These are phyloP conservation scores for Diaporthe destruens DNA, from an alignment of 2,329 filamentous ascomycete genomes.

Conservation along the genomic window DNA sequence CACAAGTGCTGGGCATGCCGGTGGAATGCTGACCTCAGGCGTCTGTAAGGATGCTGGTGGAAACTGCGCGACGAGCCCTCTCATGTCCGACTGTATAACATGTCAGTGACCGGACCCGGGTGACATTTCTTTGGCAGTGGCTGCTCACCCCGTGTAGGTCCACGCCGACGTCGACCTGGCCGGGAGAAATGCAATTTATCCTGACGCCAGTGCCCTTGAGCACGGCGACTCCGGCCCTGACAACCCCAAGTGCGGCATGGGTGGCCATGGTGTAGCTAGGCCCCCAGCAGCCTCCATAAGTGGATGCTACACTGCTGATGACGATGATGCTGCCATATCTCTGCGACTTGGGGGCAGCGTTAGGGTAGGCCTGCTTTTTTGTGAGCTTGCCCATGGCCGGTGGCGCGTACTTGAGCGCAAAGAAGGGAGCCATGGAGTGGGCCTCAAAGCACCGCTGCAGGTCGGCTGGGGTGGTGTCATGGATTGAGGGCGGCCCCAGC, in stretches of 20 bases:
- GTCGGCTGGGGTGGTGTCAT: conserved; percentile 66
- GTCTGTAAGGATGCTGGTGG: conserved; percentile 67
- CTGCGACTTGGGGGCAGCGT: conserved; percentile 70
- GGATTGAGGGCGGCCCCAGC: conserved; percentile 68
- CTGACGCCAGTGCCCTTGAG: conserved; percentile 70
- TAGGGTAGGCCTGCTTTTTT: conserved; percentile 66
- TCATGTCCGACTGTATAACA: conserved; percentile 57
- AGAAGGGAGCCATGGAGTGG: conserved; percentile 73
- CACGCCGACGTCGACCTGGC: conserved; percentile 56
- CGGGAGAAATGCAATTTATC: conserved; percentile 65
- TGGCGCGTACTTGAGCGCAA: conserved; percentile 73
- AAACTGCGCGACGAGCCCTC: conserved; percentile 65
- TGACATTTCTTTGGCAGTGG: background rate
- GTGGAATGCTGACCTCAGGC: conserved; percentile 52
- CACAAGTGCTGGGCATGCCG: background rate
- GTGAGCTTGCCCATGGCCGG: conserved; percentile 73
- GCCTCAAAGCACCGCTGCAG: conserved; percentile 70
- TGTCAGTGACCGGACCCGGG: background rate
- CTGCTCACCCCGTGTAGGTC: conserved; percentile 57
- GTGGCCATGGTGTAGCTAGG: conserved; percentile 71
- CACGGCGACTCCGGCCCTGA: conserved; percentile 67
- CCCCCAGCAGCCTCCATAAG: conserved; percentile 70
- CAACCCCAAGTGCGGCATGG: conserved; percentile 72
- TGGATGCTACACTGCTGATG: conserved; percentile 68
- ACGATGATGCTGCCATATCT: conserved; percentile 74